Base-by-base conservation (phyloP, 164 flowering plant genomes). In the Nymphaea colorata region DNA sequence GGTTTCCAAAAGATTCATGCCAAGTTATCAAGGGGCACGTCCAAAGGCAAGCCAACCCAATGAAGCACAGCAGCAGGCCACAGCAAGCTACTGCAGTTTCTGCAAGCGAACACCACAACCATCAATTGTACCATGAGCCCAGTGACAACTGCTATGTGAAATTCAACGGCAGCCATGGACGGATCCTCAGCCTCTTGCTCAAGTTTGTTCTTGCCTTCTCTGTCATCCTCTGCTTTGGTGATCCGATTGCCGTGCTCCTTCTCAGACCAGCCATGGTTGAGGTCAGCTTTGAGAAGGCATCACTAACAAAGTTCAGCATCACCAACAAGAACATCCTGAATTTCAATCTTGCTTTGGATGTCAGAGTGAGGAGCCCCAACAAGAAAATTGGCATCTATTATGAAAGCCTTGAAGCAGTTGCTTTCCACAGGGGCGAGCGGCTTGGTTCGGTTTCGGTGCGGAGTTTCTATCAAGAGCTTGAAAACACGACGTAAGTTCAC, bases 381-480 rank as follows among this genome's bases (percentile, higher is more conserved):
- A 75, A 60, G 65, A 65, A 17, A 42, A 70, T 82, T 8, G 80
- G 81, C 2, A 41, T 80, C 14, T 80, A 80, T 78, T 76, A 78
- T 59, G 76, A 77, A 36, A 61, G 62, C 18, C 65, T 82, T 64
- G 75, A 82, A 59, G 80, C 75, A 16, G 64, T 59, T 17, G 73
- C 78, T 36, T 73, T 15, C 67, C 77, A 77, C 55, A 45, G 67
- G 0, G 73, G 66, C n/a, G 36, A 68, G 66, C n/a, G 69, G 47
- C 70, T 82, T 44, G 70, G 3, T 11, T 18, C 67, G 0, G 61
- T 12, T 10, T 7, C 41, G 4, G 36, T 82, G 66, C 62, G 72
- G 2, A 71, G 76, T 12, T 82, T 79, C 68, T 79, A 76, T 59
- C 81, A 77, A 62, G 80, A 79, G 36, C 71, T 59, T 36, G 78